Evolutionary conservation across 257 asterid genomes (phyloP).

Genomic region (Misopates orontium): DNA sequence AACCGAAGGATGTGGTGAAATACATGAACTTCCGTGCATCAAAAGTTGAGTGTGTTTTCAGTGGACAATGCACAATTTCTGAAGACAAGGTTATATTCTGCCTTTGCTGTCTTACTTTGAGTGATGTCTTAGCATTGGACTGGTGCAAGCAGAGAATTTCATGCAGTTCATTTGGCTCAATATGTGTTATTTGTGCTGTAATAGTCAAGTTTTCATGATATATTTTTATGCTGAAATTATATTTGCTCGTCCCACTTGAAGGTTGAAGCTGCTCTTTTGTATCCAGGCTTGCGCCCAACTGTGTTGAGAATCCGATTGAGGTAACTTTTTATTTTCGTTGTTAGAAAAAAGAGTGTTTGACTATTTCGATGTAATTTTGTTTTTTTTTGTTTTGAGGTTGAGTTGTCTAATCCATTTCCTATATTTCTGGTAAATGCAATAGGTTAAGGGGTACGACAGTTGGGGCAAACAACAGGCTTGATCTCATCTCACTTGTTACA

Average conservation of each 20-base stretch:
- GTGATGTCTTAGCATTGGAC: background rate
- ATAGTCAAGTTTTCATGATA: background rate
- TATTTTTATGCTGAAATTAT: constrained; percentile 10
- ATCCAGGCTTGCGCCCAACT: constrained; percentile 95
- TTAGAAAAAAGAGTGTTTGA: background rate
- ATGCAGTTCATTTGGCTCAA: background rate
- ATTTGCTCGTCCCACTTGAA: constrained; percentile 28
- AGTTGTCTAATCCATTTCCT: background rate
- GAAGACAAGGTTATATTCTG: constrained; percentile 72
- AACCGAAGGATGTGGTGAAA: constrained; percentile 77
- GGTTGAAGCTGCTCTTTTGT: constrained; percentile 94
- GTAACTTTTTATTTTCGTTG: constrained; percentile 31
- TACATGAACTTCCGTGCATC: constrained; percentile 76
- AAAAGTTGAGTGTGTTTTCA: constrained; percentile 59
- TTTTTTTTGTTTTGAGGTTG: background rate
- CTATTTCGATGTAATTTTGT: background rate
- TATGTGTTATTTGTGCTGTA: constrained; percentile 13
- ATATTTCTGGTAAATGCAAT: constrained; percentile 13
- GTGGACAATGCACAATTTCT: constrained; percentile 79
- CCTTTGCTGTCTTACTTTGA: background rate
- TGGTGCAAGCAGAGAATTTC: no score
- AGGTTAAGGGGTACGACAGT: constrained; percentile 84
- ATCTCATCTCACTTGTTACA: constrained; percentile 77
- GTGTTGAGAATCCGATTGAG: constrained; percentile 85
- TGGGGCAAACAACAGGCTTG: constrained; percentile 94